These are phyloP conservation scores for Leersia perrieri DNA, from an alignment of 176 grass and related monocot species.

Conservation along the genomic window DNA sequence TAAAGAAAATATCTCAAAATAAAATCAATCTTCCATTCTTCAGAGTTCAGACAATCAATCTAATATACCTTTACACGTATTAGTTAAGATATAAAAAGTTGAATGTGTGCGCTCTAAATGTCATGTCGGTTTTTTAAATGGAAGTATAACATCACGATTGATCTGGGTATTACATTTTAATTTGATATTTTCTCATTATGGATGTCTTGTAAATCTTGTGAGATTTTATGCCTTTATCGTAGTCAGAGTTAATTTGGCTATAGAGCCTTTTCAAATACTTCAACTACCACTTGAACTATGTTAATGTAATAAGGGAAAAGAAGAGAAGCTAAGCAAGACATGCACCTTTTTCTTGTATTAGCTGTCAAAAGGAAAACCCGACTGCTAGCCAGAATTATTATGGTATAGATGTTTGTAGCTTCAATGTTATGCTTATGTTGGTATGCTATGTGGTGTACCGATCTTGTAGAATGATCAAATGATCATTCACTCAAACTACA, in stretches of 20 bases:
- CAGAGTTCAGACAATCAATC: not conserved
- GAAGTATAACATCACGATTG: not conserved
- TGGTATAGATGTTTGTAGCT: constrained; percentile 23
- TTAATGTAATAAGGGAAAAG: not conserved
- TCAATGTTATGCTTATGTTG: constrained; percentile 16
- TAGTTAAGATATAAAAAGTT: not conserved
- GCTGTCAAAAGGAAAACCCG: not conserved
- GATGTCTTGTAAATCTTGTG: not conserved
- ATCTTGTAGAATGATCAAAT: constrained; percentile 5
- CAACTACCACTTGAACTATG: not conserved
- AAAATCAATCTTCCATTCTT: too few relatives aligned
- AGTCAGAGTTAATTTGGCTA: not conserved
- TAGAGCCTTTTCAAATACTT: constrained; percentile 8
- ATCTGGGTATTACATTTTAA: not conserved
- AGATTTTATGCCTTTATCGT: not conserved
- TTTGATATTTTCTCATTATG: not conserved
- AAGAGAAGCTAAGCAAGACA: not conserved
- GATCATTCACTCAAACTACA: constrained; percentile 14
- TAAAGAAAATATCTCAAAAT: too few relatives aligned
- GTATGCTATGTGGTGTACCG: constrained; percentile 22
- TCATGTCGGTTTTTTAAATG: not conserved
- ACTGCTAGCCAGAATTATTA: not conserved
- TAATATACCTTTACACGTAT: not conserved
- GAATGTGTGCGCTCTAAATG: not conserved
- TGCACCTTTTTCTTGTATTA: constrained; percentile 23